Base-by-base conservation (phyloP, 805 yeast genomes). In the Debaryomyces castellii region DNA sequence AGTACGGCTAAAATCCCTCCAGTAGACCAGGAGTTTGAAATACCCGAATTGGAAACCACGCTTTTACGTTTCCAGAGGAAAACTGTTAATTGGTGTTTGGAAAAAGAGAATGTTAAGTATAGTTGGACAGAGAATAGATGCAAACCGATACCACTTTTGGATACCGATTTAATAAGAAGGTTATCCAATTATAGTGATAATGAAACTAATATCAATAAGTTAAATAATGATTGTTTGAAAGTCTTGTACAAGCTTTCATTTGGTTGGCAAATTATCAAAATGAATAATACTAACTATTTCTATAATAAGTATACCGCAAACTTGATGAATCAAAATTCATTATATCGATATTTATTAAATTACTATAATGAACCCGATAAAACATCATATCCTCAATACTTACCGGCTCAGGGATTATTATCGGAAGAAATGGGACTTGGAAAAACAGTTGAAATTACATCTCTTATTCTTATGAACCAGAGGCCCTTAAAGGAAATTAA, bases 351-450 rank as follows among this genome's bases (percentile, higher is more conserved):
- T 41, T 43, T 72, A 40, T 28, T 65, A 41, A 44, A 67, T n/a
- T 51, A 67, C 43, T 41, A 61, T 54, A 34, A 53, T 11, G 44
- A 54, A 17, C 21, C 58, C 22, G 47, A 57, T 47, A 42, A 48
- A 33, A 33, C 61, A 46, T 22, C 58, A 55, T 45, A 54, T 47
- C 62, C 66, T 42, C 49, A 55, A 57, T 47, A 52, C 43, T 48
- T 77, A 52, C 69, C 81, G 2, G 83, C 78, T 0, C 73, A 76
- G 41, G 97, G 95, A 0, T 67, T 94, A 6, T 63, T 94, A 27
- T 86, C 94, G 1, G 99, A 92, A 57, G 99, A 94, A 63, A 94
- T 94, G 99, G 99, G 99, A 0, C 74, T 94, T 6, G 99, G 99
- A 0, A 94, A 94, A 59, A 92, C 99, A 0, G 82, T 94, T 3